Base-by-base conservation (phyloP, 2,329 filamentous ascomycete genomes). In the Dichotomopilus funicola region DNA sequence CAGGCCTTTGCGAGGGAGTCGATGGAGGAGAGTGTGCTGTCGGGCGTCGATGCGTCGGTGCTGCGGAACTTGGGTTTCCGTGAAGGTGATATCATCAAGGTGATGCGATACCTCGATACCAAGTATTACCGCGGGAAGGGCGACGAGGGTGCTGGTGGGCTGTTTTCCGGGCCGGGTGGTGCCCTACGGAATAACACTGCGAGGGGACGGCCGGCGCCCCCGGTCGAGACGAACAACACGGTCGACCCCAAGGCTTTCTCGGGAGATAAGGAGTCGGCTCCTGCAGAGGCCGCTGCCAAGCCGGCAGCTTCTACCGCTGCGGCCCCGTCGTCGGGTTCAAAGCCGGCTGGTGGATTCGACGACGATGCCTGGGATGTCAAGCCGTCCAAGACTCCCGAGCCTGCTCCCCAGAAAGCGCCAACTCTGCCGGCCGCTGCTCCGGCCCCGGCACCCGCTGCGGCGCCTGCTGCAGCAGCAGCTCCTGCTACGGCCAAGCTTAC, bases 321-420 rank as follows among this genome's bases (percentile, higher is more conserved):
- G 10, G 70, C 75, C 54, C 76, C 70, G 8, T 65, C 68, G 1
- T 63, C 69, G 10, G 62, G 68, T 10, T 59, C 66, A 12, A 67
- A 64, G 56, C 55, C 63, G 34, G 44, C 70, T 65, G 58, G 70
- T 66, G 89, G 89, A 2, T 97, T 97, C 66, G 94, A 99, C 51
- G 94, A 97, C 66, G 90, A 97, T 74, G 94, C 94, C 7, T 99
- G 94, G 94, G 89, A 95, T 65, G 87, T 96, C 49, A 96, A 96
- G 73, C 89, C 90, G 13, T 81, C 87, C 11, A 87, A 84, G 67
- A 80, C 85, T 2, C 57, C 65, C 5, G 63, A 64, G 43, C 62
- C 65, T 9, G 48, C 61, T 31, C 56, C 65, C 1, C 62, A 60
- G 43, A 48, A 61, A 12, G 53, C 61, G 1, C 42, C 63, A 6